Percentiles rank a stretch among this genome's conserved stretches.
phyloP scores from a whole-genome alignment of 2,329 filamentous ascomycete genomes.

The Fusarium euwallaceae region DNA sequence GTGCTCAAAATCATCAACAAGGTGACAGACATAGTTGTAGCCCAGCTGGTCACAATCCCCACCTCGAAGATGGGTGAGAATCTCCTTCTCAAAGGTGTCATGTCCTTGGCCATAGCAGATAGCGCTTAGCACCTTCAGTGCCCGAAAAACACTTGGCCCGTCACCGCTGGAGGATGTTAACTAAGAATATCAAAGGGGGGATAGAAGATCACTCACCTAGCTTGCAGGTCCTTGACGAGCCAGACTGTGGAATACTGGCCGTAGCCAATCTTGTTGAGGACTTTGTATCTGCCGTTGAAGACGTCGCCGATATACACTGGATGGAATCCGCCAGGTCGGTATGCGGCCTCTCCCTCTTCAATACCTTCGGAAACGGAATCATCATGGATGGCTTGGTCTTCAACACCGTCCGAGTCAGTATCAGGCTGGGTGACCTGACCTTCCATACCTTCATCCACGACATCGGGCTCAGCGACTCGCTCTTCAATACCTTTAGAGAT shows the following conservation, averaged over 20 bases:
- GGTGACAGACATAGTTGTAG: conserved; percentile 24
- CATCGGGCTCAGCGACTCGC: not conserved
- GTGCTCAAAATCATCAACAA: conserved; percentile 46
- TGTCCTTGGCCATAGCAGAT: conserved; percentile 20
- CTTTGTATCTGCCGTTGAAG: conserved; percentile 17
- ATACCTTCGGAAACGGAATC: not conserved
- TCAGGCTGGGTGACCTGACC: not conserved
- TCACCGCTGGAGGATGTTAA: not conserved
- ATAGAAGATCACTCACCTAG: not conserved
- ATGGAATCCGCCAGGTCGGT: conserved; percentile 27
- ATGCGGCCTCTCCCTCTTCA: conserved; percentile 20
- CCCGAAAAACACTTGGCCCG: conserved; percentile 25
- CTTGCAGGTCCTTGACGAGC: conserved; percentile 23
- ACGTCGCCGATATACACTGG: conserved; percentile 35
- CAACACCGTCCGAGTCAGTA: not conserved
- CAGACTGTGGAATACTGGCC: conserved; percentile 37
- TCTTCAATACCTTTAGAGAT: not conserved
- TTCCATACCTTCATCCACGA: not conserved
- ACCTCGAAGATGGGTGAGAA: conserved; percentile 30
- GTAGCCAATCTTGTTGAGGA: conserved; percentile 38
- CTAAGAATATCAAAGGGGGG: not conserved
- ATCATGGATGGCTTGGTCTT: not conserved
- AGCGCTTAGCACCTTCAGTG: conserved; percentile 47
- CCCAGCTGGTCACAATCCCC: not conserved
- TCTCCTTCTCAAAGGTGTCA: conserved; percentile 37